Evolutionary conservation across 2,329 filamentous ascomycete genomes (phyloP).

Genomic region (Colletotrichum nymphaeae): DNA sequence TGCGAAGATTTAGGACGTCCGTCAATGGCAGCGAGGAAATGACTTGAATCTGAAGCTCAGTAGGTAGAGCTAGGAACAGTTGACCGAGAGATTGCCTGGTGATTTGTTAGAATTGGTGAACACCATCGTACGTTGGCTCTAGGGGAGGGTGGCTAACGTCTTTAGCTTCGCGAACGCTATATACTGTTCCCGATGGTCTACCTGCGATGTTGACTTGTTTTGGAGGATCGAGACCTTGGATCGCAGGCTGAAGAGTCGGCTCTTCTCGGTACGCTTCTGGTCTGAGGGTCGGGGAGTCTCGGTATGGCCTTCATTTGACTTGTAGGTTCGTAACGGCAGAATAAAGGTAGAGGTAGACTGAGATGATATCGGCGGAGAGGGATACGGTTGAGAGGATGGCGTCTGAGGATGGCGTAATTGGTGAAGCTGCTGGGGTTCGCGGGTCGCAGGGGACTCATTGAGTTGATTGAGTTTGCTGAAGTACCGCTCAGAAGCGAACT

Average conservation of each 20-base stretch:
- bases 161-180: constrained; percentile 8
- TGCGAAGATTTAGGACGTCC: constrained; percentile 69
- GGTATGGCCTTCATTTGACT: constrained; percentile 41
- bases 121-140: background rate
- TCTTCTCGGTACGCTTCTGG: constrained; percentile 50
- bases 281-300: constrained; percentile 45
- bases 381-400: constrained; percentile 37
- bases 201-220: constrained; percentile 21
- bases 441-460: constrained; percentile 45
- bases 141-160: constrained; percentile 9
- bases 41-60: constrained; percentile 72
- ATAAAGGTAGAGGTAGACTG: constrained; percentile 56
- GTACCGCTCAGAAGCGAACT: constrained; percentile 75
- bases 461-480: constrained; percentile 70
- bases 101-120: constrained; percentile 36
- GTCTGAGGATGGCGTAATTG: constrained; percentile 19
- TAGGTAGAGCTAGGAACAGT: constrained; percentile 68
- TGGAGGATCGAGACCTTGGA: constrained; percentile 51
- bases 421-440: constrained; percentile 9
- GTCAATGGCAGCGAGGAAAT: constrained; percentile 69
- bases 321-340: constrained; percentile 59
- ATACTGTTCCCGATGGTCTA: constrained; percentile 2
- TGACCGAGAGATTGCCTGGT: constrained; percentile 62
- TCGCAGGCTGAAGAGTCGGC: constrained; percentile 55
- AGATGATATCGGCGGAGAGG: constrained; percentile 38